Base-by-base conservation (phyloP, 1,139 yeast species). In the Candida anutae region DNA sequence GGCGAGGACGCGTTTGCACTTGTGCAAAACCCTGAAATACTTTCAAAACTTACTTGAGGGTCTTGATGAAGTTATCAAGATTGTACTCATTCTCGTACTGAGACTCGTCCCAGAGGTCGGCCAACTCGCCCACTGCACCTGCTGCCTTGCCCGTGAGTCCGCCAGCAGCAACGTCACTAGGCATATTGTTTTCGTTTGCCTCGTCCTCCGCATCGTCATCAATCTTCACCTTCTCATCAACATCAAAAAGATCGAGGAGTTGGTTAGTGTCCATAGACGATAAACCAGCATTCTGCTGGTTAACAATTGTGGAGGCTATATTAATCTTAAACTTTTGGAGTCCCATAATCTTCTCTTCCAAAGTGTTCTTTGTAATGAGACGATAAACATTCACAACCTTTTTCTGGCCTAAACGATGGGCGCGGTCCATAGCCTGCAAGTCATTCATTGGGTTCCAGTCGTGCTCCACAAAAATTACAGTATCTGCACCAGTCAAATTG, bases 401-500 rank as follows among this genome's bases (percentile, higher is more conserved):
- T 62, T 87, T 87, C 57, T 93, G 99, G 4, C 99, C 99, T 41
- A 93, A 75, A 53, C 99, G 72, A 55, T 93, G 99, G 0, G 98
- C 98, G 48, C 99, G 71, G 52, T 93, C 99, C 99, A 93, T 93
- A 0, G 99, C 99, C 53, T 93, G 99, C 35, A 93, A 65, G 62
- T 93, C 99, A 49, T 87, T 90, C 99, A 93, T 93, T 15, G 99
- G 98, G 51, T 93, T 93, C 99, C 99, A 93, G 55, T 93, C 99
- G 49, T 93, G 99, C 49, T 93, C 99, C 22, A 93, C 94, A 58
- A 93, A 93, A 10, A 93, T 90, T 28, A 93, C 99, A 0, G 98
- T 93, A 50, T 93, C 99, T 0, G 98, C 98, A 37, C 99, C 98
- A 0, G 99, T 93, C 52, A 93, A 68, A 50, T 93, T 93, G 47